Evolutionary conservation across 352 stramenopile species (phyloP), one percentile per base, ranked within the genome.

Genomic region (Globisporangium splendens): DNA sequence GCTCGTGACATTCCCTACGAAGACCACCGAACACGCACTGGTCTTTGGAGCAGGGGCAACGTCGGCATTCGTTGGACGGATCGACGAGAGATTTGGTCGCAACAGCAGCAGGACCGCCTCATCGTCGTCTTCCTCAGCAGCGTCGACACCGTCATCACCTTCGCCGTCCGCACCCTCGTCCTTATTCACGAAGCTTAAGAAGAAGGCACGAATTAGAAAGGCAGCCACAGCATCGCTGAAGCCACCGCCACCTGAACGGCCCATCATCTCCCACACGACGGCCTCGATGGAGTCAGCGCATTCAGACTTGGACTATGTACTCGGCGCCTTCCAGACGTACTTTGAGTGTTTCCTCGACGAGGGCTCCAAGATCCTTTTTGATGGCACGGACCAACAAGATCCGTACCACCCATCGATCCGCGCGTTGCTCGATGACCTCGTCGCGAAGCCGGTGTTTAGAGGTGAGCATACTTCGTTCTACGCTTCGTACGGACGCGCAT

Each of bases 271-370:
- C 18, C 46, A 53, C 6, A 50, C 39, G 1, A 58, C 24, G 2
- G 54, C 61, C 1, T 28, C 61, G 17, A 69, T 69, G 22, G 52
- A 63, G 38, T 49, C 66, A 2, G 44, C 61, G 18, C 65, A 75
- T 17, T 69, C 71, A 0, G 79, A 93, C 46, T 66, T 77, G 4
- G 73, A 86, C 20, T 93, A 80, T 78, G 59, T 89, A 0, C 61
- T 89, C 6, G 54, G 53, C 1, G 77, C 89, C 56, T 88, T 86
- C 42, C 78, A 79, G 50, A 52, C 50, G 13, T 89, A 87, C 62
- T 88, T 88, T 61, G 76, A 88, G 28, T 65, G 77, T 14, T 77
- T 90, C 39, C 28, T 87, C 17, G 62, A 78, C 13, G 68, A 75
- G 33, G 70, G 55, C n/a, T 71, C 63, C 65, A 68, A 56, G 42